Evolutionary conservation across 495 filamentous ascomycete genomes (phyloP), one percentile per base, ranked within the genome.

Genomic region (Xylaria palmicola): DNA sequence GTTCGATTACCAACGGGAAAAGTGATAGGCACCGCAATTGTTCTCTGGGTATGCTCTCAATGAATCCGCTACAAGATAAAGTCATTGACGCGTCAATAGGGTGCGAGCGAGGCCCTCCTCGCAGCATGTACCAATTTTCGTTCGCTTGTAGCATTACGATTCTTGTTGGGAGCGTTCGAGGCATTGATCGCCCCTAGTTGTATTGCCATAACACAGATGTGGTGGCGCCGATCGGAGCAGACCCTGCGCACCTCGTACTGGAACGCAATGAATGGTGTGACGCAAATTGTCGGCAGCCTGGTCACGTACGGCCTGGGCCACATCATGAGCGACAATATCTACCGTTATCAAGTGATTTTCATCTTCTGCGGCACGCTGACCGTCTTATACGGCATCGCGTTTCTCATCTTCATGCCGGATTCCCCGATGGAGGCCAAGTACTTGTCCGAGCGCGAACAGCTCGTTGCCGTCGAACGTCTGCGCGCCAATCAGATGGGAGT

Each of bases 281-380:
- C 77, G 13, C 72, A 74, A 52, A 78, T 82, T 29, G 74, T 81
- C 20, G 77, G 72, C 32, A 77, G 76, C 41, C 56, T 86, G 34
- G 77, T 86, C 30, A 81, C 81, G 0, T 88, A 82, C 54, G 84
- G 83, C 19, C 75, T 89, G 9, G 85, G 83, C 1, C 84, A 87
- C 62, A 85, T 87, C 59, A 56, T 77, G 0, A 84, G 80, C 32
- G 56, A 74, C 0, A 65, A 74, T 9, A 75, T 88, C 41, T 79
- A 80, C 50, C 75, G 81, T 17, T 88, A 85, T 58, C 85, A 89
- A 74, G 76, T 81, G 27, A 81, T 86, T 55, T 87, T 85, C 65
- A 64, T 86, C 58, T 82, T 85, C 62, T 85, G 79, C 56, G 77
- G 78, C 12, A 48, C 69, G 22, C 32, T 77, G 50, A 83, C 81